Base-by-base conservation (phyloP, 768 basidiomycete species). In the Atractiella rhizophila region DNA sequence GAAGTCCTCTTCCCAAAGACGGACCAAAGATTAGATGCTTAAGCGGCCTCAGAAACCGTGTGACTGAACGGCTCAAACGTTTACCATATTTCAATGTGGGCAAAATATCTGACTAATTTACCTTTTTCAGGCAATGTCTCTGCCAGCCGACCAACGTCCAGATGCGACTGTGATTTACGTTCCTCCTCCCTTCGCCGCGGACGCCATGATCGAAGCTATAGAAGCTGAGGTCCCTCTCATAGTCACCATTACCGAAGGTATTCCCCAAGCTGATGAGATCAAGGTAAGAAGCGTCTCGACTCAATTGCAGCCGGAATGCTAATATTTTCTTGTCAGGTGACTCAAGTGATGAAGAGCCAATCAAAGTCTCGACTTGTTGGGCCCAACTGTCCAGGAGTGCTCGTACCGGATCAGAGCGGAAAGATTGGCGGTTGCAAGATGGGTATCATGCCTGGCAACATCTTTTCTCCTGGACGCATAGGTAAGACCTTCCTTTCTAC, bases 201-300 rank as follows among this genome's bases (percentile, higher is more conserved):
- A 88, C 49, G 91, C 91, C 30, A 94, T 98, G 59, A 74, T 98
- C 41, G 91, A 98, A 60, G 91, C 91, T 27, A 94, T 98, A 53
- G 91, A 96, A 60, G 81, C 80, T 52, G 91, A 98, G 61, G 86
- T 98, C 65, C 73, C 76, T 15, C 64, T 98, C 45, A 98, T 98
- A 64, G 91, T 98, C 35, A 86, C 85, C 58, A 79, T 98, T 52
- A 98, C 91, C 11, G 91, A 98, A 61, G 91, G 91, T 30, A 98
- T 98, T 52, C 91, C 91, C 13, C 91, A 98, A 57, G 67, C 74
- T 8, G 91, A 98, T 57, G 88, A 98, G 65, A 83, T 98, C 58
- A 71, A 69, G 59, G 81, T 80, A 33, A 37, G 69, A 62, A 18
- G 21, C 15, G 38, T 25, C 5, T n/a, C 21, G 33, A 28, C n/a